A percentile compares a stretch with the other conserved stretches of the same genome.
phyloP scores from a whole-genome alignment of 306 rosid genomes.

The Crotalaria pallida region DNA sequence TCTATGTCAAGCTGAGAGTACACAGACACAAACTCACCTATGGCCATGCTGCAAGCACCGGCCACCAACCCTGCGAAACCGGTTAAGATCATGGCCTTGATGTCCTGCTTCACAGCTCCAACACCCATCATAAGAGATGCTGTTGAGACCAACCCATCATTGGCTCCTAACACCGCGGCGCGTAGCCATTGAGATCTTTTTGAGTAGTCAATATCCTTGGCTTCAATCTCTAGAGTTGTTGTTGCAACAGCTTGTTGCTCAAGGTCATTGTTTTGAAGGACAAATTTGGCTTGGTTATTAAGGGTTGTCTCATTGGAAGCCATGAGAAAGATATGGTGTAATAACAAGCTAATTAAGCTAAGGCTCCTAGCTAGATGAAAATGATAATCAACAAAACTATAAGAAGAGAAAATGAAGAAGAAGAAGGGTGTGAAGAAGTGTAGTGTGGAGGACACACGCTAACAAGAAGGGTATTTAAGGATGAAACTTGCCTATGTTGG shows the following conservation, averaged over 20 bases:
- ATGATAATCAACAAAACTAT: not conserved
- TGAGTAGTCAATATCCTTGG: conserved; percentile 63
- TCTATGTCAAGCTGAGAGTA: conserved; percentile 83
- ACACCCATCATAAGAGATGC: conserved; percentile 95
- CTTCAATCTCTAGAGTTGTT: conserved; percentile 34
- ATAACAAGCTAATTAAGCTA: too few relatives aligned
- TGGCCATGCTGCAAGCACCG: conserved; percentile 96
- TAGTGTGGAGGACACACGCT: conserved; percentile 90
- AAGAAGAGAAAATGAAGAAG: not conserved
- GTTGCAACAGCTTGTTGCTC: conserved; percentile 50
- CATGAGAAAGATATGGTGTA: conserved; percentile 27
- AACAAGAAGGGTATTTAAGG: conserved; percentile 59
- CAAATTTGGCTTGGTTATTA: conserved; percentile 29
- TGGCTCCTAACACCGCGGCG: conserved; percentile 88
- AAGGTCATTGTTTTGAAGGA: conserved; percentile 30
- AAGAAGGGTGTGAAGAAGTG: conserved; percentile 15
- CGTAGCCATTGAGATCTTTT: conserved; percentile 95
- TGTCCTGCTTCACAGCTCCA: conserved; percentile 80
- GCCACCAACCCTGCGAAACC: conserved; percentile 90
- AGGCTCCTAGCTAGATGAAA: not conserved
- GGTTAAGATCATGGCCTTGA: conserved; percentile 74
- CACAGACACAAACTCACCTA: conserved; percentile 92
- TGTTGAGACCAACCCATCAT: conserved; percentile 87
- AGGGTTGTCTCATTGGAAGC: conserved; percentile 34
- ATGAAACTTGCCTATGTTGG: conserved; percentile 22